Evolutionary conservation across 805 yeast species (phyloP).

Genomic region (Sugiyamaella mastotermitis): DNA sequence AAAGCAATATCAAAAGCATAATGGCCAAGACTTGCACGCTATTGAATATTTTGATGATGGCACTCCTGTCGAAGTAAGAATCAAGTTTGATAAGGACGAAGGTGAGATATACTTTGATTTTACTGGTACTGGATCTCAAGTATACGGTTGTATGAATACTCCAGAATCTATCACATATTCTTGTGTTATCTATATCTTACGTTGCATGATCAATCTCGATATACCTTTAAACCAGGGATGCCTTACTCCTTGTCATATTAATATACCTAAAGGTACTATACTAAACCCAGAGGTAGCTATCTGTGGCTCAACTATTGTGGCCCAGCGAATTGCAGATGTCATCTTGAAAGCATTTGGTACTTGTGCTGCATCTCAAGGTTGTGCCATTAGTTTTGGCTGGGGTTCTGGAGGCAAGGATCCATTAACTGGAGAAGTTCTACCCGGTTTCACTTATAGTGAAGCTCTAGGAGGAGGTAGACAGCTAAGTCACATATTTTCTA

Average conservation of each 20-base stretch:
- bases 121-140: slow-evolving; percentile 78
- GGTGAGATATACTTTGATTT: slow-evolving; percentile 77
- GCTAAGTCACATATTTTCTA: no score
- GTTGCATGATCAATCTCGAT: slow-evolving; percentile 78
- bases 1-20: slow-evolving; percentile 35
- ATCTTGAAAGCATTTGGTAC: slow-evolving; percentile 80
- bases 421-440: slow-evolving; percentile 36
- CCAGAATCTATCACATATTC: slow-evolving; percentile 86
- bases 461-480: slow-evolving; percentile 90
- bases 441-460: slow-evolving; percentile 86
- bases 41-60: slow-evolving; percentile 33
- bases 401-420: slow-evolving; percentile 61
- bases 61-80: slow-evolving; percentile 23
- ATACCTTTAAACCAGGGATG: slow-evolving; percentile 96
- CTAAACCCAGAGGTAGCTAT: slow-evolving; percentile 87
- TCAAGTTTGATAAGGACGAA: slow-evolving; percentile 40
- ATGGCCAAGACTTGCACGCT: slow-evolving; percentile 20
- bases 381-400: slow-evolving; percentile 89
- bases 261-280: slow-evolving; percentile 55
- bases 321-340: slow-evolving; percentile 89
- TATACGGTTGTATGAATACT: slow-evolving; percentile 86
- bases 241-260: slow-evolving; percentile 65
- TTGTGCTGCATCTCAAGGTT: slow-evolving; percentile 94
- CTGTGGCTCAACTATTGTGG: slow-evolving; percentile 91
- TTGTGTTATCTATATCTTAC: slow-evolving; percentile 78